These are phyloP conservation scores for Candida vaughaniae DNA, from an alignment of 805 yeast species.

Conservation along the genomic window DNA sequence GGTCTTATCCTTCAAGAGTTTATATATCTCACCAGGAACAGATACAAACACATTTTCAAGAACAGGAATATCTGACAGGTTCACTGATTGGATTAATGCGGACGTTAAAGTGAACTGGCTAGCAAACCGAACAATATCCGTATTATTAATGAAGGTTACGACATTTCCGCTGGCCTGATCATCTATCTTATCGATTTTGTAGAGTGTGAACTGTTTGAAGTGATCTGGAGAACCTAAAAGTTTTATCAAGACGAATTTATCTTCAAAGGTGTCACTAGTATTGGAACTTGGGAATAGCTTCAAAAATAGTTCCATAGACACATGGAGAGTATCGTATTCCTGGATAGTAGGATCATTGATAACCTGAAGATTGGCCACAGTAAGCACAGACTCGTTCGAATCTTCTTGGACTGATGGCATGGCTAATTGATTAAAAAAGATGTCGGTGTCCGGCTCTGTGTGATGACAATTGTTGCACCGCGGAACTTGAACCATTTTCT, in stretches of 20 bases:
- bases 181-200: conserved; percentile 32
- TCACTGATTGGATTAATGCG: conserved; percentile 37
- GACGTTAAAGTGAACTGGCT: conserved; percentile 42
- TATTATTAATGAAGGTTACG: conserved; percentile 40
- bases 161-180: conserved; percentile 22
- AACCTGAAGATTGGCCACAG: conserved; percentile 30
- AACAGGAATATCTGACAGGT: conserved; percentile 29
- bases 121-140: conserved; percentile 29
- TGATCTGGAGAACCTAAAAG: conserved; percentile 40
- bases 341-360: conserved; percentile 28
- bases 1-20: conserved; percentile 31
- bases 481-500: conserved; percentile 1
- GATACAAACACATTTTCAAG: conserved; percentile 46
- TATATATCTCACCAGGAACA: conserved; percentile 44
- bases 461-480: neutral
- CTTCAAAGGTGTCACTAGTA: conserved; percentile 3
- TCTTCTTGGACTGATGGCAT: conserved; percentile 4
- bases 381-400: conserved; percentile 5
- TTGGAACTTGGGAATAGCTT: conserved; percentile 27
- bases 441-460: neutral
- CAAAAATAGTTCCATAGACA: conserved; percentile 34
- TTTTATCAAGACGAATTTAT: conserved; percentile 31
- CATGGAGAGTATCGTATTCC: conserved; percentile 26
- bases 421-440: neutral
- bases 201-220: conserved; percentile 32